Base-by-base conservation (phyloP, 768 basidiomycete genomes). In the Mycena metata region DNA sequence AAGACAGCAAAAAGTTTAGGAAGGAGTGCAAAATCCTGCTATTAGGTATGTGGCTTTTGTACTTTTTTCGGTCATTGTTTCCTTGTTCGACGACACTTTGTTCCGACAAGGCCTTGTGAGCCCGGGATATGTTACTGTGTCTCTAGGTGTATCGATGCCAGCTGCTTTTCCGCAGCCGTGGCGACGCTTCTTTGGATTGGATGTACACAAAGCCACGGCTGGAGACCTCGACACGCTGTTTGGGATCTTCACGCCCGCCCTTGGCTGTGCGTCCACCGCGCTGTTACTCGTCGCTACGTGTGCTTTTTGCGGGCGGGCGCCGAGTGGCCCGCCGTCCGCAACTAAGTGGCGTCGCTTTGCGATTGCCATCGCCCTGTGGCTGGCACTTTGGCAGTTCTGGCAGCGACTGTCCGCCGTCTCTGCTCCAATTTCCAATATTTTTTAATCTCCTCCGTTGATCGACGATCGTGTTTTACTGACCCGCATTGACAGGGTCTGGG, bases 401-500 rank as follows among this genome's bases (percentile, higher is more conserved):
- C 47, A 45, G 46, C 33, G 15, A n/a, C 23, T 51, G 43, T 41
- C 13, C 42, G 39, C 19, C 42, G 47, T 13, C 7, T n/a, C 43
- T 7, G 35, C 7, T 43, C 17, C 19, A 33, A 42, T 52, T n/a
- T 60, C 52, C 56, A 41, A 64, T 42, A 24, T 51, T 16, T 45
- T 23, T 26, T 12, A 50, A 55, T 45, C 54, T 57, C 51, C 33
- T 60, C 58, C 62, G 61, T 54, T 54, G 67, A 67, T 67, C 66
- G 41, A 6, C 57, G 67, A 69, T 69, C 57, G 67, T 21, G 42
- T 58, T 57, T 45, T 21, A 42, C 36, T 68, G 39, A 52, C 35
- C 45, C 33, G 56, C 39, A 39, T 55, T 56, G 47, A 21, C 73
- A 96, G 96, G 96, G 62, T 96, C 96, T 16, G 95, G 96, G 74